Evolutionary conservation across 1,284 basidiomycete genomes (phyloP).

Genomic region (Ganoderma lucidum): DNA sequence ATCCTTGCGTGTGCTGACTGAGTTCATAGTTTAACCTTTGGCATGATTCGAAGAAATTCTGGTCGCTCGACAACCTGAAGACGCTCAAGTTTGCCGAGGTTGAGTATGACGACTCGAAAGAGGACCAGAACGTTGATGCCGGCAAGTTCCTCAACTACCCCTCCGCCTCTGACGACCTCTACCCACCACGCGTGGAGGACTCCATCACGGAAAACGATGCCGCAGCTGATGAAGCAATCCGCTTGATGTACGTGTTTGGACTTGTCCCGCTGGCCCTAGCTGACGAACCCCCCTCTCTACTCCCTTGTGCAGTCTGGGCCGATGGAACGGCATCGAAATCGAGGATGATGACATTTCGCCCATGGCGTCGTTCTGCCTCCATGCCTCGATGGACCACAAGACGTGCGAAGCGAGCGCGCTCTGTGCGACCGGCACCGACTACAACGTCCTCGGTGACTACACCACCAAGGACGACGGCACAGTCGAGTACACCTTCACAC

Average conservation of each 20-base stretch:
- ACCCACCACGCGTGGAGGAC: background rate
- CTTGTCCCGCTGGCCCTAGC: background rate
- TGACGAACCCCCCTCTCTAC: background rate
- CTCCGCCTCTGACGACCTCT: background rate
- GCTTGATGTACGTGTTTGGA: conserved; percentile 8
- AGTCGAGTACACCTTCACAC: conserved; percentile 21
- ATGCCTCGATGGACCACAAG: conserved; percentile 16
- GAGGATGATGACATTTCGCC: conserved; percentile 5
- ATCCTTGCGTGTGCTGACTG: background rate
- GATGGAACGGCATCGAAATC: conserved; percentile 17
- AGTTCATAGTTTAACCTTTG: conserved; percentile 22
- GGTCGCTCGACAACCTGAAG: conserved; percentile 15
- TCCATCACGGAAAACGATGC: conserved; percentile 4
- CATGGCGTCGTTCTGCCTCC: conserved; percentile 19
- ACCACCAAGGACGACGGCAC: conserved; percentile 10
- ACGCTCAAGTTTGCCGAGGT: background rate
- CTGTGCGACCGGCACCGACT: conserved; percentile 15
- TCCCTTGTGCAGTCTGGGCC: conserved; percentile 11
- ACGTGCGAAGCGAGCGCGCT: conserved; percentile 12
- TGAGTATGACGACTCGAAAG: conserved; percentile 6
- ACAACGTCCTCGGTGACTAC: conserved; percentile 17
- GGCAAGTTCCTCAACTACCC: background rate
- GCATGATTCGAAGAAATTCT: conserved; percentile 18
- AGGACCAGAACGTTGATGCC: conserved; percentile 2
- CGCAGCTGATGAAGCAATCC: background rate